phyloP scores from a whole-genome alignment of 2,329 filamentous ascomycete genomes.

The Talaromyces sp. region DNA sequence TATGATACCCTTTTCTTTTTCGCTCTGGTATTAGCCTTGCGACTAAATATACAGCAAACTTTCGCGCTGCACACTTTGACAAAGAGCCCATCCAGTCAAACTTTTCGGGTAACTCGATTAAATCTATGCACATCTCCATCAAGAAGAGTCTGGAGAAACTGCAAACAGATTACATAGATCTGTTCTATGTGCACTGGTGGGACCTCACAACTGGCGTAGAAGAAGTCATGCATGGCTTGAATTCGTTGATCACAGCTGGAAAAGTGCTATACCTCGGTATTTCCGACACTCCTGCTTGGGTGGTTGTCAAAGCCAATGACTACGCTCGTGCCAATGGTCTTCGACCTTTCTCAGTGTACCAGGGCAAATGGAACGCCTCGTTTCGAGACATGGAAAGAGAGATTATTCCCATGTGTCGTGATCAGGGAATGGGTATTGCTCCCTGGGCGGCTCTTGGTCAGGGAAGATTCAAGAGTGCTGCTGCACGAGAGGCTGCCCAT shows the following conservation, averaged over 20 bases:
- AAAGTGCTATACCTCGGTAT: conserved; percentile 44
- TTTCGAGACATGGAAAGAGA: conserved; percentile 40
- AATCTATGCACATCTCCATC: conserved; percentile 43
- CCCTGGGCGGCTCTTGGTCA: conserved; percentile 60
- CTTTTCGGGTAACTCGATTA: conserved; percentile 44
- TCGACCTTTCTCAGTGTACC: conserved; percentile 40
- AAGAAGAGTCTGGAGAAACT: conserved; percentile 47
- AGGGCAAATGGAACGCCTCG: conserved; percentile 40
- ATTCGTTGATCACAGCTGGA: conserved; percentile 37
- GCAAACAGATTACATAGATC: conserved; percentile 53
- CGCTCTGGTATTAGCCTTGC: conserved; percentile 45
- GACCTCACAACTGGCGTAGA: conserved; percentile 40
- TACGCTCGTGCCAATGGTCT: conserved; percentile 40
- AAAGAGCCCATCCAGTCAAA: conserved; percentile 41
- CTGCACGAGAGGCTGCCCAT: conserved; percentile 29
- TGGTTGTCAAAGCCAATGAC: conserved; percentile 39
- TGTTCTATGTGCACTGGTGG: conserved; percentile 57
- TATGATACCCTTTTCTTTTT: neutral
- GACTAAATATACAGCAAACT: conserved; percentile 66
- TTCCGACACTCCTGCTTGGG: conserved; percentile 41
- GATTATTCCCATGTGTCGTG: conserved; percentile 41
- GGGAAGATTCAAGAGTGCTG: conserved; percentile 48
- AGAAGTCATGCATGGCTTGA: conserved; percentile 38
- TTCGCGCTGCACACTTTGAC: conserved; percentile 40
- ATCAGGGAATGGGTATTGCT: conserved; percentile 47